A percentile compares a stretch with the other conserved stretches of the same genome.
Evolutionary conservation across 768 basidiomycete genomes (phyloP).

Genomic region (Russula olivacea): DNA sequence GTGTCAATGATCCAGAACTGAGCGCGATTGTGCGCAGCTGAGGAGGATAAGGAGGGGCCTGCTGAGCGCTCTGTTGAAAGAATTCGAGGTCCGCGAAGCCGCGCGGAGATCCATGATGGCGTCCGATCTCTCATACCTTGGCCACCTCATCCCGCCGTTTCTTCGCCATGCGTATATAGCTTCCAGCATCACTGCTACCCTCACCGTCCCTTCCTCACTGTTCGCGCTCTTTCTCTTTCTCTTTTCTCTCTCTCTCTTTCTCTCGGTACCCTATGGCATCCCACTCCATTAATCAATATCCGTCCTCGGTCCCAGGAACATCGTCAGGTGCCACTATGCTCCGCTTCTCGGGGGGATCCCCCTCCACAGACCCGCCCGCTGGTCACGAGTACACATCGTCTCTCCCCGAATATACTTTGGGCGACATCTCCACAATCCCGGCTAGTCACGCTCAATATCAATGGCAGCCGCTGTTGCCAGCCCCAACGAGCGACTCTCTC

Average conservation of each 20-base stretch:
- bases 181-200: conserved; percentile 21
- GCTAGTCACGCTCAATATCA: conserved; percentile 20
- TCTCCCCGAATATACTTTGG: conserved; percentile 20
- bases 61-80: neutral
- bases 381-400: conserved; percentile 23
- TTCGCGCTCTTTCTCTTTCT: conserved; percentile 12
- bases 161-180: conserved; percentile 25
- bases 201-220: conserved; percentile 15
- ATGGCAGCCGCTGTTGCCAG: conserved; percentile 15
- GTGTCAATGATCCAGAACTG: neutral
- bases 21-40: neutral
- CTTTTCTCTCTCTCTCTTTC: conserved; percentile 7
- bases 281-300: conserved; percentile 22
- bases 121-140: conserved; percentile 22
- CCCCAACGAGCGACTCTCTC: conserved; percentile 12
- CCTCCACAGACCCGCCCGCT: conserved; percentile 14
- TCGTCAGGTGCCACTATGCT: conserved; percentile 21
- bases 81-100: conserved; percentile 22
- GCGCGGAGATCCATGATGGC: conserved; percentile 25
- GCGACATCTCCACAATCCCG: conserved; percentile 18
- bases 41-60: neutral
- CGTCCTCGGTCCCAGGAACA: conserved; percentile 17
- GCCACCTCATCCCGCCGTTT: conserved; percentile 23
- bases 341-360: conserved; percentile 24
- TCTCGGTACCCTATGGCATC: conserved; percentile 16